Percentiles rank a stretch among this genome's conserved stretches.
phyloP scores from a whole-genome alignment of 139 green algal species.

The Nannochloris sp. region DNA sequence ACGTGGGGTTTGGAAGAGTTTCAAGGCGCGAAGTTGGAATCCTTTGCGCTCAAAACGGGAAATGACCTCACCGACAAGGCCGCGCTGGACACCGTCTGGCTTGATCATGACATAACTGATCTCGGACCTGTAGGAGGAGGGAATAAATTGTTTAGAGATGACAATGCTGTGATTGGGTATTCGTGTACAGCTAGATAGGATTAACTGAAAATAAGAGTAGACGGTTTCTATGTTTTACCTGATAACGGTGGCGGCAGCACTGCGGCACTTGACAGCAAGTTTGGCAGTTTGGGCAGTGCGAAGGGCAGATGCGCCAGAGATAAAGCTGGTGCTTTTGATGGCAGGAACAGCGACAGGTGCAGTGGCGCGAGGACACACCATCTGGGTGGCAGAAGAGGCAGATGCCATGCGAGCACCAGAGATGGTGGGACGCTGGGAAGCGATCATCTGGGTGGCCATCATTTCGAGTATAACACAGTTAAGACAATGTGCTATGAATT shows the following conservation, averaged over 20 bases:
- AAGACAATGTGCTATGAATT: too few relatives aligned
- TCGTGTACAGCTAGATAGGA: too few relatives aligned
- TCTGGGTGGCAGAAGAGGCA: background rate
- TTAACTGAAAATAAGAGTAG: too few relatives aligned
- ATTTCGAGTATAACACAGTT: too few relatives aligned
- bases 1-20: constrained; percentile 74
- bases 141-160: too few relatives aligned
- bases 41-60: constrained; percentile 75
- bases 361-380: background rate
- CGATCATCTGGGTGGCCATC: too few relatives aligned
- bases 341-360: background rate
- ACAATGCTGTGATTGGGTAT: too few relatives aligned
- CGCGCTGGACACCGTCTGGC: constrained; percentile 55
- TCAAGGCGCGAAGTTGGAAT: constrained; percentile 76
- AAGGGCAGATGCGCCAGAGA: background rate
- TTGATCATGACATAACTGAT: constrained; percentile 57
- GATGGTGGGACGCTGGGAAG: too few relatives aligned
- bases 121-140: constrained; percentile 17
- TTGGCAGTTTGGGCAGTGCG: background rate
- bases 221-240: too few relatives aligned
- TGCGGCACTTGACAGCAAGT: background rate
- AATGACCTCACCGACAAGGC: constrained; percentile 59
- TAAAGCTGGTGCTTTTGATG: background rate
- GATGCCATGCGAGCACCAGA: too few relatives aligned
- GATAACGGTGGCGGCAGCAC: background rate